Percentiles rank a stretch among this genome's conserved stretches.
Conservation (phyloP, 2,329 filamentous ascomycete species). For the Cadophora luteo-olivacea region DNA sequence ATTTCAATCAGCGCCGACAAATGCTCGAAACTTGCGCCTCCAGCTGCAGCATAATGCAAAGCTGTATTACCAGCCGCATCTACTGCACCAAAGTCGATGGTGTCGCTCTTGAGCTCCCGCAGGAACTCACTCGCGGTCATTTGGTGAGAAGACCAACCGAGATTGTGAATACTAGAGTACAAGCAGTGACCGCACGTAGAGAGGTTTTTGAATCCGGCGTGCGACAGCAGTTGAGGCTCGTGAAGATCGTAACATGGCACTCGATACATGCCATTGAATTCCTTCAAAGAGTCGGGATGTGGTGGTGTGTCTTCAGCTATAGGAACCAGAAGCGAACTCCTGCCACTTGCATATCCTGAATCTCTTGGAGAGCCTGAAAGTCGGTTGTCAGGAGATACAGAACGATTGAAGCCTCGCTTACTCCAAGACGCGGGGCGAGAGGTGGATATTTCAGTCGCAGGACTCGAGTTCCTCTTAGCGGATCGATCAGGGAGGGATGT, state of each 20-base stretch:
- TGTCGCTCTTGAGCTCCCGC: conserved; percentile 21
- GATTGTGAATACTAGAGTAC: conserved; percentile 31
- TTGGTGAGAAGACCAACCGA: conserved; percentile 29
- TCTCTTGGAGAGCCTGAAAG: conserved; percentile 23
- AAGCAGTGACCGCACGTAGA: conserved; percentile 26
- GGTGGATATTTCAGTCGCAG: conserved; percentile 6
- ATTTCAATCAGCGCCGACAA: conserved; percentile 12
- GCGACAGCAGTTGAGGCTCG: conserved; percentile 20
- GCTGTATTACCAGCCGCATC: conserved; percentile 22
- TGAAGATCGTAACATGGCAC: conserved; percentile 28
- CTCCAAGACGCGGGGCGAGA: conserved; percentile 10
- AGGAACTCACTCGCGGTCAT: conserved; percentile 28
- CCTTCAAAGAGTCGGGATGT: conserved; percentile 22
- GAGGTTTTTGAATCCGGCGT: conserved; percentile 16
- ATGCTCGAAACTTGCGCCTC: conserved; percentile 15
- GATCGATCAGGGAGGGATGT: conserved; percentile 15
- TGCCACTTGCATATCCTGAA: conserved; percentile 29
- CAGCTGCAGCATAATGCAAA: conserved; percentile 25
- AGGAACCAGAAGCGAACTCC: conserved; percentile 15
- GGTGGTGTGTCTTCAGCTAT: conserved; percentile 7
- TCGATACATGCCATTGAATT: conserved; percentile 32
- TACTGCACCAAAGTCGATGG: background rate
- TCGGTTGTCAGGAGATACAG: conserved; percentile 21
- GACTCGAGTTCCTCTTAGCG: background rate
- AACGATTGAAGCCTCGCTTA: conserved; percentile 6